These are phyloP conservation scores for Magnusiomyces ingens DNA, from an alignment of 1,139 yeast genomes.

Conservation along the genomic window DNA sequence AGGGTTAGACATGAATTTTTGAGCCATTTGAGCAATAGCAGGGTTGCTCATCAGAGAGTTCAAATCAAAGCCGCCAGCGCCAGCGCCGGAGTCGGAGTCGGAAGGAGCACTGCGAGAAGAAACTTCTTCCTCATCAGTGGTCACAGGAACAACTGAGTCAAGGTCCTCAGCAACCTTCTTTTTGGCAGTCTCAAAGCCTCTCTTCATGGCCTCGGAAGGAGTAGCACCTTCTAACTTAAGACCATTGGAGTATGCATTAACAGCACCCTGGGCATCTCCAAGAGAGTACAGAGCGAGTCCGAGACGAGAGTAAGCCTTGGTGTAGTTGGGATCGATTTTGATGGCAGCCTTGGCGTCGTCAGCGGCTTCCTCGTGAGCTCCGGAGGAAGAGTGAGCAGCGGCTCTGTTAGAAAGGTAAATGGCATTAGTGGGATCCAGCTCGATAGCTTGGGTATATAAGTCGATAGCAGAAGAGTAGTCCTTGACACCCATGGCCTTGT, in stretches of 20 bases:
- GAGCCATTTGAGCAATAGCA: slow-evolving; percentile 77
- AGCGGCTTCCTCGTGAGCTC: slow-evolving; percentile 70
- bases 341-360: slow-evolving; percentile 80
- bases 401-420: slow-evolving; percentile 92
- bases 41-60: slow-evolving; percentile 80
- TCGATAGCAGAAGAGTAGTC: slow-evolving; percentile 64
- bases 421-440: slow-evolving; percentile 61
- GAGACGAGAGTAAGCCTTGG: slow-evolving; percentile 91
- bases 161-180: slow-evolving; percentile 72
- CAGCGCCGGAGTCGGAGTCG: slow-evolving; percentile 38
- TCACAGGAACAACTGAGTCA: slow-evolving; percentile 36
- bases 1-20: slow-evolving; percentile 87
- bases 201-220: slow-evolving; percentile 84
- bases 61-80: slow-evolving; percentile 70
- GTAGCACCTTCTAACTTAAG: slow-evolving; percentile 78
- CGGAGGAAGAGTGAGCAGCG: slow-evolving; percentile 83
- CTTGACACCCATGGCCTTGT: slow-evolving; percentile 79
- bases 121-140: slow-evolving; percentile 26
- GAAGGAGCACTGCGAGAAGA: slow-evolving; percentile 26
- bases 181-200: slow-evolving; percentile 91
- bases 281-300: slow-evolving; percentile 90
- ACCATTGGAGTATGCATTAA: slow-evolving; percentile 87
- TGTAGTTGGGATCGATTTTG: slow-evolving; percentile 65
- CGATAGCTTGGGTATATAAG: slow-evolving; percentile 79
- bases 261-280: slow-evolving; percentile 81